phyloP scores from a whole-genome alignment of 2,329 filamentous ascomycete genomes.

The Aspergillus hiratsukae region DNA sequence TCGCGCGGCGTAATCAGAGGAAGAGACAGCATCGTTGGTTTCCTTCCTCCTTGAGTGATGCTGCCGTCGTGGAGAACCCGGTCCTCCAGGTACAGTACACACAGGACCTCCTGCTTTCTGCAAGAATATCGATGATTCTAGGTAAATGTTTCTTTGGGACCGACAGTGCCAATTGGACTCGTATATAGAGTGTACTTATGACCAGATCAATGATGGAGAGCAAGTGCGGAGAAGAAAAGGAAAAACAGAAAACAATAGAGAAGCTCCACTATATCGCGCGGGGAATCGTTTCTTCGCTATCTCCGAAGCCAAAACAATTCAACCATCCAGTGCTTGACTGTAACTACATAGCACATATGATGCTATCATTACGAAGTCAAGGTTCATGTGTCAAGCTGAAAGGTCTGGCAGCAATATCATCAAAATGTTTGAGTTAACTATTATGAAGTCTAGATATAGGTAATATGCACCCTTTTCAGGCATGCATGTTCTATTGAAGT shows the following conservation, averaged over 20 bases:
- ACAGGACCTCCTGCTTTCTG: neutral
- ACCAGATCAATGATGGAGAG: neutral
- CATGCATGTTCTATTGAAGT: neutral
- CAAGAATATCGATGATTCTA: neutral
- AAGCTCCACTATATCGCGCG: neutral
- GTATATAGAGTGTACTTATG: neutral
- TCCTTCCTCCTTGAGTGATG: neutral
- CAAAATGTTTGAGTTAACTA: neutral
- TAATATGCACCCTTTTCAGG: neutral
- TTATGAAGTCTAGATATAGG: neutral
- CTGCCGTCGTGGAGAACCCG: neutral
- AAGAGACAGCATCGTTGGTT: constrained; percentile 52
- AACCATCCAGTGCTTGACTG: neutral
- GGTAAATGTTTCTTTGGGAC: neutral
- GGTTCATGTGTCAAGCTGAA: neutral
- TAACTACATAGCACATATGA: neutral
- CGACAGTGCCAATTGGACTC: neutral
- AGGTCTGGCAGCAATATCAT: neutral
- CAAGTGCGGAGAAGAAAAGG: neutral
- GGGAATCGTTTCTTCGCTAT: neutral
- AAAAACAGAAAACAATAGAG: neutral
- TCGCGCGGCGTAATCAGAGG: constrained; percentile 67
- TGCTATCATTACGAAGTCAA: neutral
- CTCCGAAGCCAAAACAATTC: neutral
- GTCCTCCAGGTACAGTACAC: neutral